Evolutionary conservation across 352 stramenopile species (phyloP), one percentile per base, ranked within the genome.

Genomic region (Phytophthora cryptogea): DNA sequence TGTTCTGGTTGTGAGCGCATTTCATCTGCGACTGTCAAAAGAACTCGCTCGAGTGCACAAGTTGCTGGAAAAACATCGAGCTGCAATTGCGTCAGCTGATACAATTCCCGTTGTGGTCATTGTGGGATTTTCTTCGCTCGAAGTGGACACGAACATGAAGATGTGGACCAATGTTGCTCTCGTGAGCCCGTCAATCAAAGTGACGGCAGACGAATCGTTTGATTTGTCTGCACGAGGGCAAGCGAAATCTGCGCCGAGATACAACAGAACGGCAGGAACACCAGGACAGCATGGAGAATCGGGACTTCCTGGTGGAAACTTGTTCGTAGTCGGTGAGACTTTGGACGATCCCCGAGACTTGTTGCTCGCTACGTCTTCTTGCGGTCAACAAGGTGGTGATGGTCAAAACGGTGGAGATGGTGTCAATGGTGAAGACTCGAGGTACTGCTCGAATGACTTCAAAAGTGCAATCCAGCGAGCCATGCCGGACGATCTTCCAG

Each of bases 101-200:
- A 26, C 5, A 5, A 66, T 66, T 44, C 55, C 62, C 0, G 35
- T 10, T 20, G 43, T 66, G 14, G 45, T 62, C 54, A 17, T 70
- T 17, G 33, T 70, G 11, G 62, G 62, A 0, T 61, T 40, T 20
- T 31, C 30, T 8, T 51, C 62, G 7, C 42, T 70, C 1, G 17
- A 56, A 4, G 20, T 70, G 8, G 62, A 70, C 27, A 37, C 27
- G 10, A 6, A 48, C 32, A 1, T 59, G 2, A 11, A 30, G 4
- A 32, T 63, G 49, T 70, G 63, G 63, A 28, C 14, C 3, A 63
- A 67, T 26, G 30, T 71, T 27, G 28, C 39, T 31, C 40, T 71
- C 2, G 28, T 59, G 9, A 59, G 63, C 16, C 51, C 44, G 0
- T 41, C 27, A 3, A 42, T 71, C 14, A 8, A 30, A 26, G 57